Percentiles rank a stretch among this genome's conserved stretches.
phyloP scores from a whole-genome alignment of 768 basidiomycete genomes.

The Brasilioporus rufonigricans region DNA sequence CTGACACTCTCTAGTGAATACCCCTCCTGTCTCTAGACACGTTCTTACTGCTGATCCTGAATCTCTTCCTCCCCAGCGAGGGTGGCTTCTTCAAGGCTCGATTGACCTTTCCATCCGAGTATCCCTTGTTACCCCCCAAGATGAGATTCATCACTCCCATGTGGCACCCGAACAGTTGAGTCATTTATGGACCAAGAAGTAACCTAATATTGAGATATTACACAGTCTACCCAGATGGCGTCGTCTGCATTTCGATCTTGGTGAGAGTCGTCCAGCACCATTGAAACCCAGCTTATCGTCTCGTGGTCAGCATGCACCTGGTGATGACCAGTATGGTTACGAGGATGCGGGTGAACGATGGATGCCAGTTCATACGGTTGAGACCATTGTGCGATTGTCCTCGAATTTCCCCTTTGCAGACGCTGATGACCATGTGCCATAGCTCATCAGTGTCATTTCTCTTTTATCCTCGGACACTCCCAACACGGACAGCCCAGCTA shows the following conservation, averaged over 20 bases:
- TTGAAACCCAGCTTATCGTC: slow-evolving; percentile 3
- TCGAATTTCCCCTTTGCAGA: not conserved
- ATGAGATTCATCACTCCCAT: slow-evolving; percentile 94
- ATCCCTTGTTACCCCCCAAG: slow-evolving; percentile 89
- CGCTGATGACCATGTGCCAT: slow-evolving; percentile 5
- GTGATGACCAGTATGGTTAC: slow-evolving; percentile 95
- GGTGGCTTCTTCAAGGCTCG: slow-evolving; percentile 95
- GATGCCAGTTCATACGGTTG: slow-evolving; percentile 96
- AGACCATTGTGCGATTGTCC: slow-evolving; percentile 75
- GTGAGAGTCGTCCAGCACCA: slow-evolving; percentile 38
- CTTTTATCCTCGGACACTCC: slow-evolving; percentile 90
- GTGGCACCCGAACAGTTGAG: slow-evolving; percentile 96
- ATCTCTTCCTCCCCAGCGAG: slow-evolving; percentile 70
- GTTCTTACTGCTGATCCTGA: slow-evolving; percentile 3
- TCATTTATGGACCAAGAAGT: slow-evolving; percentile 5
- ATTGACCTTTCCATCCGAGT: slow-evolving; percentile 86
- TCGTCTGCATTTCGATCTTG: slow-evolving; percentile 95
- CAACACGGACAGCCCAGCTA: slow-evolving; percentile 91
- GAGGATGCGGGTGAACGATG: slow-evolving; percentile 97
- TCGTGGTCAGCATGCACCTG: slow-evolving; percentile 76
- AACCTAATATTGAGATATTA: not conserved
- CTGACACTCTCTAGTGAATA: slow-evolving; percentile 87
- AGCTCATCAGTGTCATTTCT: slow-evolving; percentile 97
- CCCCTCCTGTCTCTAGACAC: not conserved
- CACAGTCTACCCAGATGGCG: slow-evolving; percentile 88